Evolutionary conservation across 306 rosid genomes (phyloP), one percentile per base, ranked within the genome.

Genomic region (Trichosanthes truncata): DNA sequence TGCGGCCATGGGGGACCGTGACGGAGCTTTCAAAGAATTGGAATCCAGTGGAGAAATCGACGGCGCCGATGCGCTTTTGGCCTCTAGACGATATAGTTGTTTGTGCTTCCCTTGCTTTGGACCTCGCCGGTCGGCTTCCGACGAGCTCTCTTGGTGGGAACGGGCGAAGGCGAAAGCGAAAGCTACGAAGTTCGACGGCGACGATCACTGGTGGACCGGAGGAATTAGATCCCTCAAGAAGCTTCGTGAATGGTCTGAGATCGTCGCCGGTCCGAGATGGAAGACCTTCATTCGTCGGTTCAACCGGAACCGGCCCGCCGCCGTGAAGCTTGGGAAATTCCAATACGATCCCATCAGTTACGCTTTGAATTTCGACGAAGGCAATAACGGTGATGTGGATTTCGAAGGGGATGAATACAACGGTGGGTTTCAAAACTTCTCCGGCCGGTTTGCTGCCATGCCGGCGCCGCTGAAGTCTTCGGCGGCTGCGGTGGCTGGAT

Each of bases 181-280:
- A 62, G 20, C 51, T 2, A 25, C 66, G 57, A 81, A 67, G 29
- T 29, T 84, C 9, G 25, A 79, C 3, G 17, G 52, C 76, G 89
- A 83, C 2, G 87, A 86, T 11, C 85, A 79, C 0, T 95, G 97
- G 97, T 95, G 97, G 93, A 63, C 85, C 1, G 88, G 89, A 0
- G 97, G 97, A 4, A 0, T 89, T 52, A 81, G 76, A 12, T 92
- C 93, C 0, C 43, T 91, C 41, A 90, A 82, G 86, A 93, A 93
- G 84, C 69, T 95, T 31, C 91, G 99, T 1, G 93, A 90, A 84
- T 88, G 97, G 97, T 95, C 97, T 5, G 99, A 95, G 91, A 89
- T 93, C 78, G 91, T 95, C 26, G 99, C 99, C 9, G 99, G 99
- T 0, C 99, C 99, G 0, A 86, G 72, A 79, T 95, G 99, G 99